Percentiles rank a stretch among this genome's conserved stretches.
phyloP scores from a whole-genome alignment of 2,329 filamentous ascomycete genomes.

The Graphilbum ipis-grandicollis region DNA sequence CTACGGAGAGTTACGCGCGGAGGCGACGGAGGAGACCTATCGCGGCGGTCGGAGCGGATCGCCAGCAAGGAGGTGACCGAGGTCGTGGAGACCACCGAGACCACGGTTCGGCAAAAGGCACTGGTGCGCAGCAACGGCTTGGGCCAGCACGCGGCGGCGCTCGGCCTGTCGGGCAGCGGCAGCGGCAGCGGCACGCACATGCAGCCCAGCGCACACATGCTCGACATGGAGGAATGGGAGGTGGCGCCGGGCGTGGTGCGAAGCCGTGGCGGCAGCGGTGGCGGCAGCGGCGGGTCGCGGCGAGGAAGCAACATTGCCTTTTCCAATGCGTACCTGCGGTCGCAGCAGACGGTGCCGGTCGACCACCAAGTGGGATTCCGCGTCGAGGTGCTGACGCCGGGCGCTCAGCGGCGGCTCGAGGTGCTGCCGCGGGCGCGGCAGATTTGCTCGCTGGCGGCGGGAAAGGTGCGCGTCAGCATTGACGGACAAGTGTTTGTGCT shows the following conservation, averaged over 20 bases:
- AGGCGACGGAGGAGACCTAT: neutral
- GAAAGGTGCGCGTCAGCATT: constrained; percentile 14
- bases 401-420: constrained; percentile 9
- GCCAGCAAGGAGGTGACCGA: constrained; percentile 1
- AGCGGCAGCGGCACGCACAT: constrained; percentile 5
- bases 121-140: too few relatives aligned
- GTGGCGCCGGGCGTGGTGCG: constrained; percentile 14
- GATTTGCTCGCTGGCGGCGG: constrained; percentile 14
- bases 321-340: constrained; percentile 17
- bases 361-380: constrained; percentile 13
- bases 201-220: constrained; percentile 6
- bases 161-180: neutral
- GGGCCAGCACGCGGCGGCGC: too few relatives aligned
- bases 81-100: too few relatives aligned
- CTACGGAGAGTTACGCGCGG: too few relatives aligned
- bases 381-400: constrained; percentile 13
- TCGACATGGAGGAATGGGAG: constrained; percentile 21
- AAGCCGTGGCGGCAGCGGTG: too few relatives aligned
- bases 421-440: constrained; percentile 8
- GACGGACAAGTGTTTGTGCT: constrained; percentile 19
- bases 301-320: constrained; percentile 15
- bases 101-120: too few relatives aligned
- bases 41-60: constrained; percentile 7
- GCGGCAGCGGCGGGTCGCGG: too few relatives aligned
- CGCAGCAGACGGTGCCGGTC: constrained; percentile 10